Evolutionary conservation across 169 alveolate species (phyloP), one percentile per base, ranked within the genome.

Genomic region (Eimeria praecox): DNA sequence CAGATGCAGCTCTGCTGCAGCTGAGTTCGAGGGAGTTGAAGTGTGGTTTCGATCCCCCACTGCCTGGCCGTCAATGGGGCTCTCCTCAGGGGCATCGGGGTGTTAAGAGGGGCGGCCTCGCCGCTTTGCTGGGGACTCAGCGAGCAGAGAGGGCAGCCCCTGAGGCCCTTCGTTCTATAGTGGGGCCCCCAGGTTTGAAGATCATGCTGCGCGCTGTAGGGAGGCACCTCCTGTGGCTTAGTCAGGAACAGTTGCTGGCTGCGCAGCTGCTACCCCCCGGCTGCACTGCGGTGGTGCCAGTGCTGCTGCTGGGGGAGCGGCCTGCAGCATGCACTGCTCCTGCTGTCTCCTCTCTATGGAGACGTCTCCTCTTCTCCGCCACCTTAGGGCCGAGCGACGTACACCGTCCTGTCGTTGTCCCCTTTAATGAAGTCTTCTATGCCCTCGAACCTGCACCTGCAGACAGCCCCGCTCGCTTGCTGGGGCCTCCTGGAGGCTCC

Each of bases 181-280:
- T 10, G 2, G 69, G 73, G 24, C 16, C 83, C 54, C 30, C 27
- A 24, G 83, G 83, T 66, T 59, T 77, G 20, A 38, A 18, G 80
- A 44, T 56, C 59, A 69, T 75, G 38, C 66, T 91, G 64, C n/a
- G 69, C 20, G 69, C 95, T 6, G 92, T 69, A 33, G 96, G 96
- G 44, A 86, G 96, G n/a, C 93, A 80, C 77, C 35, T 92, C 49
- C 59, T 87, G 64, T 92, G 96, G 96, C 42, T 52, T 46, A 75
- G 56, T 0, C 69, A 92, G 8, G 92, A 86, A 24, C 83, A 82
- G 30, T 69, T 92, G 1, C 91, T 77, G 5, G 96, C 96, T 3
- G 64, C 92, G 9, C 96, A 92, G 91, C 54, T 54, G 83, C 71
- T 92, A 35, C 96, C 96, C 9, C 96, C 92, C n/a, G 52, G 78